Percentiles rank a stretch among this genome's conserved stretches.
phyloP scores from a whole-genome alignment of 2,329 filamentous ascomycete genomes.

The Diaporthe vexans region DNA sequence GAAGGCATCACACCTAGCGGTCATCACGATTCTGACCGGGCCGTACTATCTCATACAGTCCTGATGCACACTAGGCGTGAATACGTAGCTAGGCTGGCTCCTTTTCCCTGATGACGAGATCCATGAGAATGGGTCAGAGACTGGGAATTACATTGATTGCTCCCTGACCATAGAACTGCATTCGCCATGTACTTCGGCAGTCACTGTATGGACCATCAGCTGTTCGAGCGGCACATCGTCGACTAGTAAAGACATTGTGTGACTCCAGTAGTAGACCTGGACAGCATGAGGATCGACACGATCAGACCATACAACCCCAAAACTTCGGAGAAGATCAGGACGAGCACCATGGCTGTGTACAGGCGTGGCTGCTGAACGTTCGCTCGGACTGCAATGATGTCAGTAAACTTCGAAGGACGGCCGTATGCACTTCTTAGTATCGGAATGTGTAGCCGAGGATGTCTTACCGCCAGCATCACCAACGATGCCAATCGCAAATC shows the following conservation, averaged over 20 bases:
- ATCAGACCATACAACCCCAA: slow-evolving; percentile 98
- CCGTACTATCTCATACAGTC: no score
- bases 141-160: no score
- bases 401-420: background rate
- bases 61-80: no score
- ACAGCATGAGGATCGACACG: slow-evolving; percentile 91
- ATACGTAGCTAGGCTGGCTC: no score
- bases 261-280: slow-evolving; percentile 25
- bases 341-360: slow-evolving; percentile 97
- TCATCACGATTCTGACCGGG: no score
- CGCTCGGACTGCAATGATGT: slow-evolving; percentile 73
- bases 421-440: fast-evolving
- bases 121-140: no score
- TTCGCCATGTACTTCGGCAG: no score
- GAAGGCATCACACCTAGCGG: no score
- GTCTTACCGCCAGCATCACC: slow-evolving; percentile 77
- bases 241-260: slow-evolving; percentile 25
- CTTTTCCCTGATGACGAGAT: no score
- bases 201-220: no score
- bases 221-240: background rate
- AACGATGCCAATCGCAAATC: slow-evolving; percentile 89
- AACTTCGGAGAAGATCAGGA: slow-evolving; percentile 99
- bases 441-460: fast-evolving
- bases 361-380: slow-evolving; percentile 86
- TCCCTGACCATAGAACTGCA: no score